These are phyloP conservation scores for Fusarium sp. DNA, from an alignment of 2,329 filamentous ascomycete genomes.

Conservation along the genomic window DNA sequence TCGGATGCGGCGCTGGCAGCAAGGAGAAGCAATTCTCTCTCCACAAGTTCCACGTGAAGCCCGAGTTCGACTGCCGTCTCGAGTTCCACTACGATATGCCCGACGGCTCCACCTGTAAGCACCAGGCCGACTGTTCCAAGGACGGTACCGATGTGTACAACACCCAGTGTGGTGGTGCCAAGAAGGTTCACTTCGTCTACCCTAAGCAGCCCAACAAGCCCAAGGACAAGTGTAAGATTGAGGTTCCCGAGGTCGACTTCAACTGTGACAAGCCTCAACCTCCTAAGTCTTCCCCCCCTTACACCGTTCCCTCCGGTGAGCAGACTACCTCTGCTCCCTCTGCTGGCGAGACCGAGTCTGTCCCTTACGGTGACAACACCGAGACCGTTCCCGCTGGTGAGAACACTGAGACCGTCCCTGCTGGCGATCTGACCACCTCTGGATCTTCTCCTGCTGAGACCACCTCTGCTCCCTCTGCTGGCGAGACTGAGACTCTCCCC, in stretches of 20 bases:
- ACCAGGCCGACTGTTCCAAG: constrained; percentile 75
- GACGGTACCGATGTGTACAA: constrained; percentile 81
- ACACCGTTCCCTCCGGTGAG: no score
- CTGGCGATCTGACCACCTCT: constrained; percentile 21
- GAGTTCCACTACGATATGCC: constrained; percentile 91
- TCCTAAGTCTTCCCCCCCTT: constrained; percentile 22
- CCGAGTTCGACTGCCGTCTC: constrained; percentile 81
- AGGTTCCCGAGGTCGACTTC: constrained; percentile 81
- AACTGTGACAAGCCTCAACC: constrained; percentile 68
- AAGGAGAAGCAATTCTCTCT: constrained; percentile 75
- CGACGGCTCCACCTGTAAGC: constrained; percentile 85
- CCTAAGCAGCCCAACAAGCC: constrained; percentile 66
- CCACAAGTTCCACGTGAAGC: constrained; percentile 77
- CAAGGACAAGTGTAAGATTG: constrained; percentile 75
- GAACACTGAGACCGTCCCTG: constrained; percentile 15
- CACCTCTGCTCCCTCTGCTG: constrained; percentile 47
- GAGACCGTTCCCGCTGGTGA: neutral
- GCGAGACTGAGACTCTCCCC: constrained; percentile 55
- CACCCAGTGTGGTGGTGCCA: constrained; percentile 92
- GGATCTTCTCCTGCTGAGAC: neutral
- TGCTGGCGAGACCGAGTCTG: constrained; percentile 51
- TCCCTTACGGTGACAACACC: constrained; percentile 9
- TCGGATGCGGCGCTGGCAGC: constrained; percentile 58
- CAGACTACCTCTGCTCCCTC: constrained; percentile 35
- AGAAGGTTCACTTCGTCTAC: constrained; percentile 79